Evolutionary conservation across 1,284 basidiomycete genomes (phyloP).

Genomic region (Limonomyces culmigenus): DNA sequence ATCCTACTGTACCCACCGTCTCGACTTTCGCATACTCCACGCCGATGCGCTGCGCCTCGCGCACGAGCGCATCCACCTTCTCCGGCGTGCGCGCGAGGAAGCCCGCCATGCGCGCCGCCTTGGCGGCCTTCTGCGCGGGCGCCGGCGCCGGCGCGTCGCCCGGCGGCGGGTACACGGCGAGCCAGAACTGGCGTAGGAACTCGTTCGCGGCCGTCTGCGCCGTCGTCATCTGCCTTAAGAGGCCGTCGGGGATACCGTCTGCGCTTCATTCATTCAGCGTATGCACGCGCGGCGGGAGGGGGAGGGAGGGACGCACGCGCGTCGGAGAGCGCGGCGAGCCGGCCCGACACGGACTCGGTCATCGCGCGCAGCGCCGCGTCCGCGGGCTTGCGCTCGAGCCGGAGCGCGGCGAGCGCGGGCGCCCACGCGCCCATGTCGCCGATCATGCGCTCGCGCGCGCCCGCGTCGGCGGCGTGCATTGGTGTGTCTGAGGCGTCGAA

Average conservation of each 20-base stretch:
- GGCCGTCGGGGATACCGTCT: slow-evolving; percentile 68
- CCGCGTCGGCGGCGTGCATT: slow-evolving; percentile 20
- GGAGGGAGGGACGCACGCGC: slow-evolving; percentile 20
- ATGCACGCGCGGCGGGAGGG: not conserved
- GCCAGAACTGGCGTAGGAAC: slow-evolving; percentile 94
- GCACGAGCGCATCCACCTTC: slow-evolving; percentile 65
- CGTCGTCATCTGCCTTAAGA: slow-evolving; percentile 72
- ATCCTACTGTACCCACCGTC: slow-evolving; percentile 32
- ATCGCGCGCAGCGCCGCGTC: slow-evolving; percentile 55
- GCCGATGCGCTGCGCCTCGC: slow-evolving; percentile 39
- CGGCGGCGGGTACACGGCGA: slow-evolving; percentile 66
- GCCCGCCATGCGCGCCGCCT: slow-evolving; percentile 72
- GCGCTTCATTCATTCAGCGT: slow-evolving; percentile 3
- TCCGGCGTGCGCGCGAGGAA: slow-evolving; percentile 67
- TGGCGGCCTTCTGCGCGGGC: slow-evolving; percentile 49
- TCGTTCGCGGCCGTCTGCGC: slow-evolving; percentile 90
- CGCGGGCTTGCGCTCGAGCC: slow-evolving; percentile 44
- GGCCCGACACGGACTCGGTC: slow-evolving; percentile 58
- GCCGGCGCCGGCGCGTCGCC: slow-evolving; percentile 35
- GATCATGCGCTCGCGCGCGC: not conserved
- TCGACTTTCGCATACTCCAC: slow-evolving; percentile 49
- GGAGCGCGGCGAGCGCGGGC: slow-evolving; percentile 17
- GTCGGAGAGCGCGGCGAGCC: slow-evolving; percentile 48
- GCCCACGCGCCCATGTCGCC: not conserved
- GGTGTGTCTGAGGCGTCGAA: slow-evolving; percentile 36